Base-by-base conservation (phyloP, 768 basidiomycete species). In the Coprinopsis sp. region DNA sequence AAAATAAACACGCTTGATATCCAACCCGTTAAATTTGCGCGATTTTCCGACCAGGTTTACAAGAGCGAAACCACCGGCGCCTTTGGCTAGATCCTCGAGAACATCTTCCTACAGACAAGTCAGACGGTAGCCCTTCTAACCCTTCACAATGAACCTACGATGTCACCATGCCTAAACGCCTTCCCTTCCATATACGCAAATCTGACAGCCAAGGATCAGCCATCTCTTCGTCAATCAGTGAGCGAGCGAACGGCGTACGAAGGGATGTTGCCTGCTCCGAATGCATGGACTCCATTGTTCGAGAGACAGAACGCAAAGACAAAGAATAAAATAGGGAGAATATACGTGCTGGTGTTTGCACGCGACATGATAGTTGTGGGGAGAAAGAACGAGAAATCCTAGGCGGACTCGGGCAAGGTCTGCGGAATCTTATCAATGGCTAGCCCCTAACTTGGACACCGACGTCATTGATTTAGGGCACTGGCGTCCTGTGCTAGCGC, bases 161-260 rank as follows among this genome's bases (percentile, higher is more conserved):
- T 92, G 64, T 96, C 91, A 33, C 93, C 93, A 60, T 96, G 92
- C 37, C 91, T 71, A 66, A 88, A 89, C 1, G 87, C 87, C 53
- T 75, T 81, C 30, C 87, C 90, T 62, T 94, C 91, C 65, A 94
- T 77, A 62, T 85, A 94, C 5, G 88, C 84, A 60, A 82, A 90
- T 18, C 87, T 86, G 51, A 7, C 33, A 8, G 30, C 24, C 19
- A 48, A 48, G 49, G n/a, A 39, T 47, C 43, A 53, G 54, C 51
- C 42, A 51, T 34, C 51, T 58, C 56, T 41, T 33, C 27, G 38
- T 30, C 23, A 29, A 52, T 43, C 46, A 39, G 49, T 42, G 24
- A 24, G 30, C 29, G 25, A 28, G 47, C 47, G 52, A 48, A 29
- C 28, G 63, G 33, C 73, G 56, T 62, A 84, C 72, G 77, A 77